A percentile compares a stretch with the other conserved stretches of the same genome.
These are phyloP conservation scores for Metarhizium robertsii DNA, from an alignment of 2,329 filamentous ascomycete species.

Conservation along the genomic window DNA sequence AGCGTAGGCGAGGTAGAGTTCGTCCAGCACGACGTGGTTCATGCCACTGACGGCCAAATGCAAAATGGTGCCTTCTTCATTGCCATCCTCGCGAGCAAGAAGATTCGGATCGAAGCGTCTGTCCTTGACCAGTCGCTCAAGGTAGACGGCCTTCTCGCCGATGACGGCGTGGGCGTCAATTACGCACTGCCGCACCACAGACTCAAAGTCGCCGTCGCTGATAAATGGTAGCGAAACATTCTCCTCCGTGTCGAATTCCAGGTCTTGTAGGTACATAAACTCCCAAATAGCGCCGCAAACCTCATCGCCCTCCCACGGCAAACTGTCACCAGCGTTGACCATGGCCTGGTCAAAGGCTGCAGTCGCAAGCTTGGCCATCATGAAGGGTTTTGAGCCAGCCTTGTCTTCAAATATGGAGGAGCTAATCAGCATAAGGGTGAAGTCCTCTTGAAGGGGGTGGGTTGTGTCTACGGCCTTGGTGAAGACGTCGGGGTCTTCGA, in stretches of 20 bases:
- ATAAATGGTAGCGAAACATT: slow-evolving; percentile 8
- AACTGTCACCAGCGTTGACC: neutral
- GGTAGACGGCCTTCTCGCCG: slow-evolving; percentile 13
- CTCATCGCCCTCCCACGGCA: slow-evolving; percentile 2
- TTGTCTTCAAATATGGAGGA: neutral
- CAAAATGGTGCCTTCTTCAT: slow-evolving; percentile 16
- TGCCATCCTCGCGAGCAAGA: slow-evolving; percentile 4
- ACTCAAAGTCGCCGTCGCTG: slow-evolving; percentile 11
- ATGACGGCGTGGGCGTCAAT: slow-evolving; percentile 17
- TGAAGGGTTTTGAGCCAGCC: neutral
- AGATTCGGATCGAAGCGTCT: slow-evolving; percentile 21
- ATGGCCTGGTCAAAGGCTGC: slow-evolving; percentile 1
- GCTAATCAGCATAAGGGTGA: neutral
- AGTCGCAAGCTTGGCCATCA: neutral
- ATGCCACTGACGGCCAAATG: slow-evolving; percentile 20
- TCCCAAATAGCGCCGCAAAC: neutral
- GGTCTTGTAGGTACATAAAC: slow-evolving; percentile 4
- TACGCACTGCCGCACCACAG: slow-evolving; percentile 1
- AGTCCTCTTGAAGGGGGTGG: neutral
- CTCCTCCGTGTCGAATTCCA: slow-evolving; percentile 5
- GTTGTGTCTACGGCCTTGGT: neutral
- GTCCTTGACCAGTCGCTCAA: slow-evolving; percentile 19
- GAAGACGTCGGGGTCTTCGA: slow-evolving; percentile 1
- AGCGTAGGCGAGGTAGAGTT: slow-evolving; percentile 18
- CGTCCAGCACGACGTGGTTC: slow-evolving; percentile 16